Evolutionary conservation across 169 alveolate species (phyloP).

Genomic region (Plasmodium malariae): DNA sequence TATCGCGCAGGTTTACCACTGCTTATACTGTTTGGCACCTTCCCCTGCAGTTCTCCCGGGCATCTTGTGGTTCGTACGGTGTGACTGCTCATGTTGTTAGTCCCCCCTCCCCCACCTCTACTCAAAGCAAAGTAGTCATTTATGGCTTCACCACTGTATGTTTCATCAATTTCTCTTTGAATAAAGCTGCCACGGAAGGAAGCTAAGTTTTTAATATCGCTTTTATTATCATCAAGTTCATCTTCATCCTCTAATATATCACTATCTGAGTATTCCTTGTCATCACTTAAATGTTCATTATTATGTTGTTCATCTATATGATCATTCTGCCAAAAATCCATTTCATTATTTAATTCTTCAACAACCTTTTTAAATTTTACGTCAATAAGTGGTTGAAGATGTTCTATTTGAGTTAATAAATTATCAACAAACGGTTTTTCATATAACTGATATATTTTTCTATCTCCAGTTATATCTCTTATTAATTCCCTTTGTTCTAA

Average conservation of each 20-base stretch:
- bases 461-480: slow-evolving; percentile 66
- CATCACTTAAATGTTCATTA: slow-evolving; percentile 13
- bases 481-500: slow-evolving; percentile 46
- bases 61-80: too few relatives aligned
- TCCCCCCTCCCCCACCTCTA: neutral
- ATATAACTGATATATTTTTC: slow-evolving; percentile 27
- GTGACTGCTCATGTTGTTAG: neutral
- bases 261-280: neutral
- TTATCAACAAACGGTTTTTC: slow-evolving; percentile 75
- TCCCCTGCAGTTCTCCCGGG: too few relatives aligned
- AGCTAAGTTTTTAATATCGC: neutral
- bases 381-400: slow-evolving; percentile 39
- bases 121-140: slow-evolving; percentile 38
- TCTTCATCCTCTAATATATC: slow-evolving; percentile 13
- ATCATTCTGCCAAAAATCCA: slow-evolving; percentile 76
- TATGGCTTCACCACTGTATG: slow-evolving; percentile 45
- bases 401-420: slow-evolving; percentile 36
- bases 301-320: slow-evolving; percentile 27
- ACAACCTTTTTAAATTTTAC: slow-evolving; percentile 50
- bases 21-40: too few relatives aligned
- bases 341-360: slow-evolving; percentile 68
- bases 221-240: slow-evolving; percentile 3
- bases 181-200: slow-evolving; percentile 12
- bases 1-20: too few relatives aligned
- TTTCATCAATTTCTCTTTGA: slow-evolving; percentile 54